Evolutionary conservation across 805 yeast species (phyloP).

Genomic region (Cyberlindnera subsufficiens): DNA sequence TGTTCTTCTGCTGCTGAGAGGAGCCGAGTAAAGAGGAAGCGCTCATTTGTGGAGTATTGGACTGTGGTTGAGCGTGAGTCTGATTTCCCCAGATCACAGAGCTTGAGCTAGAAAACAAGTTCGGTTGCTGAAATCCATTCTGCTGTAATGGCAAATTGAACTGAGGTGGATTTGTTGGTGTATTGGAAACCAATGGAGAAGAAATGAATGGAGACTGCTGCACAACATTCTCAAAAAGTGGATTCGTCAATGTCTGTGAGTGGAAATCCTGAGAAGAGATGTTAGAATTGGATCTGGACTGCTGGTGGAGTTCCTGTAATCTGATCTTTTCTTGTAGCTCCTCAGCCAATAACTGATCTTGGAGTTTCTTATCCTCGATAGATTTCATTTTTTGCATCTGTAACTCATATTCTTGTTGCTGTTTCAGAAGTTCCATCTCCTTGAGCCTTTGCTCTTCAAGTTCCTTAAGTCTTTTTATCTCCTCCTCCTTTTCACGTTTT

Average conservation of each 20-base stretch:
- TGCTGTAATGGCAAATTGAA: not conserved
- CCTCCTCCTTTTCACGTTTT: constrained; percentile 23
- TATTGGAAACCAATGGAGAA: constrained; percentile 3
- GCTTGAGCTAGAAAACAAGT: no score
- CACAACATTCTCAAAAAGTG: constrained; percentile 1
- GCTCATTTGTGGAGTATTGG: no score
- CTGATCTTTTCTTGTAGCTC: constrained; percentile 1
- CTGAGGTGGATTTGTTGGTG: not conserved
- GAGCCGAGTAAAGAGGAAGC: no score
- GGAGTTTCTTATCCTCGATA: constrained; percentile 1
- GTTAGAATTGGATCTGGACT: constrained; percentile 5
- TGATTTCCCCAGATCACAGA: no score
- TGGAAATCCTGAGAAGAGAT: constrained; percentile 1
- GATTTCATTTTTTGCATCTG: not conserved
- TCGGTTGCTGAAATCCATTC: not conserved
- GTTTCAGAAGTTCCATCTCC: not conserved
- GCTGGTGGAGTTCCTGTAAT: not conserved
- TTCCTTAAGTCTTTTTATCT: constrained; percentile 1
- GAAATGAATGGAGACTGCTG: constrained; percentile 4
- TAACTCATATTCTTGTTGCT: not conserved
- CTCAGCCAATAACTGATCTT: constrained; percentile 2
- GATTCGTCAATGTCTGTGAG: not conserved
- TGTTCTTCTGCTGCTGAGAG: no score
- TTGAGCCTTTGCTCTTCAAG: constrained; percentile 1
- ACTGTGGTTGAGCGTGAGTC: no score